A percentile compares a stretch with the other conserved stretches of the same genome.
Evolutionary conservation across 106 monocot species (phyloP).

Genomic region (Alisma plantagoaquatica): DNA sequence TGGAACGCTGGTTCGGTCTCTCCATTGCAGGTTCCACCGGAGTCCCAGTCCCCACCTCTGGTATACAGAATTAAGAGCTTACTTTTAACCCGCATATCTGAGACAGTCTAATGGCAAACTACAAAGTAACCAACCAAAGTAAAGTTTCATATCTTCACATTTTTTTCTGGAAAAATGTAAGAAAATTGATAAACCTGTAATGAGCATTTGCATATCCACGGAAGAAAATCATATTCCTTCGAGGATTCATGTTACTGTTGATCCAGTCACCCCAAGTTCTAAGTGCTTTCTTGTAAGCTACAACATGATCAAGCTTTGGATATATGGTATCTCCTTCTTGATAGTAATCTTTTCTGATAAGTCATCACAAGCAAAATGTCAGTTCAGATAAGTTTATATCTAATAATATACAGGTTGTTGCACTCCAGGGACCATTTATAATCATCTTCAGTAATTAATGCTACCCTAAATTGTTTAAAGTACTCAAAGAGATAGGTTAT

Average conservation of each 20-base stretch:
- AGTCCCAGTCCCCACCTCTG: slow-evolving; percentile 98
- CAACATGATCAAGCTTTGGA: slow-evolving; percentile 64
- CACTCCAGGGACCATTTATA: too few species aligned
- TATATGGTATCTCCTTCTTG: slow-evolving; percentile 65
- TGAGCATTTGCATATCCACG: slow-evolving; percentile 90
- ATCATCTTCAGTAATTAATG: too few species aligned
- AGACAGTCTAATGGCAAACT: too few species aligned
- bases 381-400: neutral
- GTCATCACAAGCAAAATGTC: too few species aligned
- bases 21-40: slow-evolving; percentile 71
- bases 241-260: slow-evolving; percentile 53
- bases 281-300: slow-evolving; percentile 75
- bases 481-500: too few species aligned
- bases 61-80: neutral
- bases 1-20: slow-evolving; percentile 41
- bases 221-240: slow-evolving; percentile 56
- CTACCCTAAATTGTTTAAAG: too few species aligned
- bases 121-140: too few species aligned
- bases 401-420: too few species aligned
- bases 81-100: neutral
- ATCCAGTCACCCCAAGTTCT: slow-evolving; percentile 93
- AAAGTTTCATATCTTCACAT: too few species aligned
- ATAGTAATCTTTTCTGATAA: slow-evolving; percentile 77
- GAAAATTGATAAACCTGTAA: slow-evolving; percentile 92
- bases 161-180: too few species aligned